A percentile compares a stretch with the other conserved stretches of the same genome.
These are phyloP conservation scores for Tolypocladium paradoxum DNA, from an alignment of 2,329 filamentous ascomycete species.

Conservation along the genomic window DNA sequence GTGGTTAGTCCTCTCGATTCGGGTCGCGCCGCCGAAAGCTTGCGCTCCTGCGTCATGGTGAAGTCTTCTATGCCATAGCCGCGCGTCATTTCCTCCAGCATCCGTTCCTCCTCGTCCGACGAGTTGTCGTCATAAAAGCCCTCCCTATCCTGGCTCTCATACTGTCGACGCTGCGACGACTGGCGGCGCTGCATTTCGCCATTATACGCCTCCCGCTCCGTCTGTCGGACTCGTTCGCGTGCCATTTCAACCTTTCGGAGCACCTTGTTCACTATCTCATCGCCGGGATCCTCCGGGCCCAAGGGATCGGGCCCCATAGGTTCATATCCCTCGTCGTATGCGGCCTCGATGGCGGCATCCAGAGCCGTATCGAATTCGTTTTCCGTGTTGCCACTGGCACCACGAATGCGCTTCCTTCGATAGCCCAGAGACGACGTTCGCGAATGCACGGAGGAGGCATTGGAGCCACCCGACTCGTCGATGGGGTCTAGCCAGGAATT, in stretches of 20 bases:
- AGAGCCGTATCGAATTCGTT: constrained; percentile 89
- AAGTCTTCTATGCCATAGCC: constrained; percentile 79
- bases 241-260: constrained; percentile 62
- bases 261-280: constrained; percentile 41
- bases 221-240: constrained; percentile 64
- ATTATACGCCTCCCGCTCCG: constrained; percentile 52
- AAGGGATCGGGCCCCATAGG: constrained; percentile 45
- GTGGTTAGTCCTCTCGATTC: constrained; percentile 66
- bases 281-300: constrained; percentile 22
- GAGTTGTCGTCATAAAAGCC: constrained; percentile 55
- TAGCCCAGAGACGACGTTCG: constrained; percentile 61
- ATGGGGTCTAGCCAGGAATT: constrained; percentile 93
- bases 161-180: constrained; percentile 19
- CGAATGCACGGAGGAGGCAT: constrained; percentile 70
- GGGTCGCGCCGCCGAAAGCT: constrained; percentile 37
- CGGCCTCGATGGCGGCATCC: constrained; percentile 90
- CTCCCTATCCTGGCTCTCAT: constrained; percentile 20
- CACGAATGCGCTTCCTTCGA: constrained; percentile 58
- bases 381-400: constrained; percentile 62
- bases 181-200: constrained; percentile 12
- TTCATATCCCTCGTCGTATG: constrained; percentile 86
- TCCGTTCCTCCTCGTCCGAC: constrained; percentile 62
- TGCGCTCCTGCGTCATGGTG: constrained; percentile 44
- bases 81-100: constrained; percentile 79
- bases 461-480: constrained; percentile 77